These are phyloP conservation scores for Sphagnum contortum DNA, from an alignment of 225 moss, liverwort and hornwort species.

Conservation along the genomic window DNA sequence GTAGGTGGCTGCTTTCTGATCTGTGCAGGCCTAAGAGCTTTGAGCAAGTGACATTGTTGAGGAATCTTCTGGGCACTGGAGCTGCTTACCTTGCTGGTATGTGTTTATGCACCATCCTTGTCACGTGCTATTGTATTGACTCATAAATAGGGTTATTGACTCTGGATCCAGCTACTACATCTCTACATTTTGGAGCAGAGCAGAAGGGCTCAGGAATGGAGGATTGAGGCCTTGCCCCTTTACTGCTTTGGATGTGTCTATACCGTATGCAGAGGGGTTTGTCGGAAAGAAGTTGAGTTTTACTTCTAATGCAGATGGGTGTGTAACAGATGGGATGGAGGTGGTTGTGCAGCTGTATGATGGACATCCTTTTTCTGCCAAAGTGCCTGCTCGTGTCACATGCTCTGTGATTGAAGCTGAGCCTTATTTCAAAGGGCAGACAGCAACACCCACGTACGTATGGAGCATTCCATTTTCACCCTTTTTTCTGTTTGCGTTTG, in stretches of 20 bases:
- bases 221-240: too few species aligned
- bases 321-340: slow-evolving; percentile 76
- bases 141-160: too few species aligned
- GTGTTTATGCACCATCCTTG: neutral
- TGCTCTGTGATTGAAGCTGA: slow-evolving; percentile 90
- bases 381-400: slow-evolving; percentile 76
- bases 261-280: too few species aligned
- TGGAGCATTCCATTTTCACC: neutral
- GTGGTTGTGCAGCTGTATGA: slow-evolving; percentile 89
- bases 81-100: slow-evolving; percentile 76
- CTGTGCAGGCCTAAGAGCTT: slow-evolving; percentile 61
- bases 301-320: neutral
- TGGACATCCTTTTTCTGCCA: slow-evolving; percentile 79
- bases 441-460: slow-evolving; percentile 91
- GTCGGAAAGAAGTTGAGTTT: too few species aligned
- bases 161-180: too few species aligned
- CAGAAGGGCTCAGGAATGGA: too few species aligned
- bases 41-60: slow-evolving; percentile 75
- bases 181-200: too few species aligned
- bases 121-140: neutral
- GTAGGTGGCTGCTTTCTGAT: neutral
- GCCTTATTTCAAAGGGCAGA: slow-evolving; percentile 93
- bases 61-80: slow-evolving; percentile 62
- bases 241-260: too few species aligned
- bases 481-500: neutral